phyloP scores from a whole-genome alignment of 2,329 filamentous ascomycete genomes.

The Cladobotryum protrusum region DNA sequence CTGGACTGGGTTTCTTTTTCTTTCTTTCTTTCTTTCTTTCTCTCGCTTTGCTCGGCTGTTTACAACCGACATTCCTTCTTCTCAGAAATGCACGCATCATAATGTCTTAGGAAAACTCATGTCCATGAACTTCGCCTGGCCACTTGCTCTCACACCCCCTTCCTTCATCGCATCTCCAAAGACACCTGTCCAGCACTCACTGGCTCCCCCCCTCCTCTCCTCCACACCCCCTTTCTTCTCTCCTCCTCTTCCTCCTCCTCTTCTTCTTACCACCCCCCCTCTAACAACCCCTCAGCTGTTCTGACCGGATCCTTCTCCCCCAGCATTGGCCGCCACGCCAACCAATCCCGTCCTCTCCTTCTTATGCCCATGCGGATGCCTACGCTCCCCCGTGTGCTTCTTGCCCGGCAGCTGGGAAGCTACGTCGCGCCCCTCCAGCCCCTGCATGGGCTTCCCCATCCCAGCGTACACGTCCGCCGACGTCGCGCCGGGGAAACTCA shows the following conservation, averaged over 20 bases:
- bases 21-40: too few relatives aligned
- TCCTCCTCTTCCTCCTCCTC: constrained; percentile 1
- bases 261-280: too few relatives aligned
- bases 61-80: too few relatives aligned
- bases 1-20: too few relatives aligned
- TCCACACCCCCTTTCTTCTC: not conserved
- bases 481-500: constrained; percentile 38
- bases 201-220: not conserved
- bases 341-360: constrained; percentile 33
- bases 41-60: too few relatives aligned
- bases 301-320: constrained; percentile 20
- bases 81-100: too few relatives aligned
- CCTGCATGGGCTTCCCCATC: constrained; percentile 37
- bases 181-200: constrained; percentile 1
- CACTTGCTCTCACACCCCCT: too few relatives aligned
- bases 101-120: too few relatives aligned
- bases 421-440: constrained; percentile 35
- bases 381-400: constrained; percentile 29
- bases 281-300: constrained; percentile 13
- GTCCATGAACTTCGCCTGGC: too few relatives aligned
- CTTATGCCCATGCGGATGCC: constrained; percentile 13
- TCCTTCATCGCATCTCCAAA: not conserved
- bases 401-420: constrained; percentile 6
- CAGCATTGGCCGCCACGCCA: constrained; percentile 29
- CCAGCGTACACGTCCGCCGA: constrained; percentile 36